These are phyloP conservation scores for Cardiospermum halicacabum DNA, from an alignment of 345 rosid species.

Conservation along the genomic window DNA sequence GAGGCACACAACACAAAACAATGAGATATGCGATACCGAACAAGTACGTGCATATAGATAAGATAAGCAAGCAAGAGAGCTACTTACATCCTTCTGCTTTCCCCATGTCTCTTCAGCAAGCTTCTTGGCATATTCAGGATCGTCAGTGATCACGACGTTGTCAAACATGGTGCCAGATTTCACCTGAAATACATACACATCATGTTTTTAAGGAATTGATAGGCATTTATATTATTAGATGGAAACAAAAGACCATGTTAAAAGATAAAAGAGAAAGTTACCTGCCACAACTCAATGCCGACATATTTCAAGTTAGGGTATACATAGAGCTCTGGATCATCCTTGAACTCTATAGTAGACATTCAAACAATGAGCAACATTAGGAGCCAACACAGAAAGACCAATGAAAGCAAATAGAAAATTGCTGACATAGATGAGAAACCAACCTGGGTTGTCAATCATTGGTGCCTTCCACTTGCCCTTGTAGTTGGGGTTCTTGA, in stretches of 20 bases:
- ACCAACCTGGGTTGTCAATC: slow-evolving; percentile 96
- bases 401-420: neutral
- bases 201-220: neutral
- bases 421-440: neutral
- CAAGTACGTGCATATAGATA: neutral
- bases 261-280: slow-evolving; percentile 19
- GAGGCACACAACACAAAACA: slow-evolving; percentile 15
- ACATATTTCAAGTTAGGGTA: slow-evolving; percentile 90
- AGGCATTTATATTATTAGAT: neutral
- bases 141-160: slow-evolving; percentile 77
- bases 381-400: neutral
- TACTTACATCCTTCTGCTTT: slow-evolving; percentile 81
- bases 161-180: slow-evolving; percentile 95
- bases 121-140: slow-evolving; percentile 78
- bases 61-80: neutral
- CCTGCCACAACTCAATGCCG: slow-evolving; percentile 99
- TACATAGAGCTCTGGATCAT: slow-evolving; percentile 84
- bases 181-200: slow-evolving; percentile 43
- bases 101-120: slow-evolving; percentile 96
- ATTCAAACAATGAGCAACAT: slow-evolving; percentile 1
- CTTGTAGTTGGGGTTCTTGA: slow-evolving; percentile 90
- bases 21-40: slow-evolving; percentile 1
- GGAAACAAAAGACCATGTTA: neutral
- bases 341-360: slow-evolving; percentile 78
- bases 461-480: slow-evolving; percentile 96